Percentiles rank a stretch among this genome's conserved stretches.
Evolutionary conservation across 2,329 filamentous ascomycete genomes (phyloP).

Genomic region (Chaetomiaceae sp.): DNA sequence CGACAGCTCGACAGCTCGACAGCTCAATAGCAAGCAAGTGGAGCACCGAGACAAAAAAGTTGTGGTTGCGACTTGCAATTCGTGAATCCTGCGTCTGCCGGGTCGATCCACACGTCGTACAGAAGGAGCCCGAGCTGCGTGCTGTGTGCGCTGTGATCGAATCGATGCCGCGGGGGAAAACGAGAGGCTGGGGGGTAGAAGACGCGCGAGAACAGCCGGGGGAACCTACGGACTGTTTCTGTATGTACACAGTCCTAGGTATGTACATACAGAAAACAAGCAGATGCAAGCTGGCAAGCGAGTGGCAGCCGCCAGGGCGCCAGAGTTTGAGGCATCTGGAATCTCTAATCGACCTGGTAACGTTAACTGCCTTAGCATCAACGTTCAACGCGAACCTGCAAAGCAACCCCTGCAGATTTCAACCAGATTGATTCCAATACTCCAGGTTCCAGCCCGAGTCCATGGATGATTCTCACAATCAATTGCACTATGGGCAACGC

Average conservation of each 20-base stretch:
- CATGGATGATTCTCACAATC: too few species aligned
- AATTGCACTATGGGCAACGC: too few species aligned
- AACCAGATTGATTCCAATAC: background rate
- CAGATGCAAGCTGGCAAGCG: slow-evolving; percentile 12
- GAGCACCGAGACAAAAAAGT: slow-evolving; percentile 6
- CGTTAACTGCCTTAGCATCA: background rate
- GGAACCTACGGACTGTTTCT: too few species aligned
- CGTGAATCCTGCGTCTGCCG: slow-evolving; percentile 11
- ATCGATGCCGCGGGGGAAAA: slow-evolving; percentile 22
- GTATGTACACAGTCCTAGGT: too few species aligned
- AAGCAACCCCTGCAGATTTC: background rate
- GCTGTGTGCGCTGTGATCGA: slow-evolving; percentile 16
- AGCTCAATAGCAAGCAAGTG: too few species aligned
- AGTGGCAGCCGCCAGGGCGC: slow-evolving; percentile 8
- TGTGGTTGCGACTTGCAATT: slow-evolving; percentile 14
- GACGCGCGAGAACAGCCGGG: slow-evolving; percentile 18
- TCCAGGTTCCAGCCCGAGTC: background rate
- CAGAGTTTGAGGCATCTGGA: too few species aligned
- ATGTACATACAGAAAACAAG: too few species aligned
- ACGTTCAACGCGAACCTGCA: background rate
- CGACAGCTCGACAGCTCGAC: slow-evolving; percentile 2
- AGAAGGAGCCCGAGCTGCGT: slow-evolving; percentile 8
- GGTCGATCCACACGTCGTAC: slow-evolving; percentile 13
- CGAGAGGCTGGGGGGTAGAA: slow-evolving; percentile 25
- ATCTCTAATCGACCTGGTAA: background rate